Conservation (phyloP, 805 yeast genomes). For the Candida saitoana region DNA sequence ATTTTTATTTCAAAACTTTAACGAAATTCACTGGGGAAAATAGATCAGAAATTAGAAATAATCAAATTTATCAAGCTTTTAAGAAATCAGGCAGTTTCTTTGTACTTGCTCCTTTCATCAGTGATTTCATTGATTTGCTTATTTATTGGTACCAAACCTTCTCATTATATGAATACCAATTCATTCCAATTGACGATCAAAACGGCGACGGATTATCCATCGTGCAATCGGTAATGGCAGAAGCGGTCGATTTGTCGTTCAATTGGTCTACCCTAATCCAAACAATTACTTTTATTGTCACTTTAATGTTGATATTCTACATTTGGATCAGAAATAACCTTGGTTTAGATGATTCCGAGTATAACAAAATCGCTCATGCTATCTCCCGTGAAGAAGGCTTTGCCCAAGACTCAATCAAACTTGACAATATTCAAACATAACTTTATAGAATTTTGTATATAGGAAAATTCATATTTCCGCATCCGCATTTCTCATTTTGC, state of each 20-base stretch:
- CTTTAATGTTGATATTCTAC: constrained; percentile 16
- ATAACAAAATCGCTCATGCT: background rate
- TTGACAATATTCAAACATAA: background rate
- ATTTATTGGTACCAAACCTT: background rate
- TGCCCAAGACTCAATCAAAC: background rate
- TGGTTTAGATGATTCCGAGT: constrained; percentile 14
- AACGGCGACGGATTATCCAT: constrained; percentile 3
- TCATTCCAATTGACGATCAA: background rate
- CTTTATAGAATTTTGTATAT: background rate
- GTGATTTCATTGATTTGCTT: constrained; percentile 6
- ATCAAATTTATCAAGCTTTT: constrained; percentile 18
- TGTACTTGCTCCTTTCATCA: constrained; percentile 21
- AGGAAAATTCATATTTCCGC: background rate
- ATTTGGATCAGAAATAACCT: constrained; percentile 30
- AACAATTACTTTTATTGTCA: constrained; percentile 9
- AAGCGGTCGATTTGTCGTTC: background rate
- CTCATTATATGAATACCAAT: background rate
- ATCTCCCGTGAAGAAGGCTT: background rate
- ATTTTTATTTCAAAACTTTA: constrained; percentile 25
- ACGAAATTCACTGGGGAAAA: constrained; percentile 16
- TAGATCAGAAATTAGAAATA: constrained; percentile 9
- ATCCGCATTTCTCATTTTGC: constrained; percentile 1
- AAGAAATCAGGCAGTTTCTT: constrained; percentile 22
- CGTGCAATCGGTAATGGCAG: background rate
- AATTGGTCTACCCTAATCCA: constrained; percentile 2